A percentile compares a stretch with the other conserved stretches of the same genome.
These are phyloP conservation scores for Solanum neorickii DNA, from an alignment of 257 asterid genomes.

Conservation along the genomic window DNA sequence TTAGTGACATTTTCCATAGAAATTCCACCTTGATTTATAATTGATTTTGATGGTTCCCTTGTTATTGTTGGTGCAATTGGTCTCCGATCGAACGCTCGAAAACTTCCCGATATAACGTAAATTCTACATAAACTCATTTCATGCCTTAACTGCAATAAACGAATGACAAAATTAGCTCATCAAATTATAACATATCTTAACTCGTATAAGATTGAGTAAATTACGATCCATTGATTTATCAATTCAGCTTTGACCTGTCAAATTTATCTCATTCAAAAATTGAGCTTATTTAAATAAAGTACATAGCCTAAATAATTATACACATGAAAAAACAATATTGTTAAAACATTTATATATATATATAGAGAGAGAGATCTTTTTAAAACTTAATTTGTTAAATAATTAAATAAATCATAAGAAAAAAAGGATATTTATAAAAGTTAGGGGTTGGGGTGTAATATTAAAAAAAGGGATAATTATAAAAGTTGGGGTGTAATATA, in stretches of 20 bases:
- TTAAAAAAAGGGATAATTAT: too few relatives aligned
- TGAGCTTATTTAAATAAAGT: too few relatives aligned
- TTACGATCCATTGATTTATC: too few relatives aligned
- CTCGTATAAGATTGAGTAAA: too few relatives aligned
- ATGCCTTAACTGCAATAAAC: slow-evolving; percentile 46
- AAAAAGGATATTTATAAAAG: neutral
- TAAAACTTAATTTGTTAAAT: neutral
- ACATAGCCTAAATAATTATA: neutral
- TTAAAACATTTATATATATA: too few relatives aligned
- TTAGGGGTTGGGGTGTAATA: neutral
- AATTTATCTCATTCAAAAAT: too few relatives aligned
- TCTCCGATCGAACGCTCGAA: slow-evolving; percentile 56
- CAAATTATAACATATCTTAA: neutral
- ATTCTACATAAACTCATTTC: slow-evolving; percentile 70
- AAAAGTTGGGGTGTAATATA: too few relatives aligned
- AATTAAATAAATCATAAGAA: neutral
- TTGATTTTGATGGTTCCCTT: neutral
- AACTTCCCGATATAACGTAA: slow-evolving; percentile 51
- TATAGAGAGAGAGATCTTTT: too few relatives aligned
- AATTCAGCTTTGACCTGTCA: neutral
- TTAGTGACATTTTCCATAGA: neutral
- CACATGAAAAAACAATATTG: too few relatives aligned
- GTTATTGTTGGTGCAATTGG: slow-evolving; percentile 4
- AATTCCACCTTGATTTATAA: neutral
- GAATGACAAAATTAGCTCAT: neutral